Evolutionary conservation across 2,329 filamentous ascomycete species (phyloP).

Genomic region (Cyanodermella asteris): DNA sequence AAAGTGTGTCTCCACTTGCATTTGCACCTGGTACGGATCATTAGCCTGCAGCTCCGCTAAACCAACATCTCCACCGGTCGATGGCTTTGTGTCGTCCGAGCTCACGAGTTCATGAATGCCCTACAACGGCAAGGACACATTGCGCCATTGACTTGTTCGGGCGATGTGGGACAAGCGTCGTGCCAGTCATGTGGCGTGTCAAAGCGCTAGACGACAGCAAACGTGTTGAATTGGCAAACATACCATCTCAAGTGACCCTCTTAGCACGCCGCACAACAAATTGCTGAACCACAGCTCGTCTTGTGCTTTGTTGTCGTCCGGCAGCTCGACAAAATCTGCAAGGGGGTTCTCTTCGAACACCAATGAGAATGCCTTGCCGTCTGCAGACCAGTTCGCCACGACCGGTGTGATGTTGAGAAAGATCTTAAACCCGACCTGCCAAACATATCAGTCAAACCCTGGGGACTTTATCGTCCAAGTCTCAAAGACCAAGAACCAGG

Average conservation of each 20-base stretch:
- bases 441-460: conserved; percentile 1
- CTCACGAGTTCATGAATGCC: too few species aligned
- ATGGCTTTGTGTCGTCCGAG: too few species aligned
- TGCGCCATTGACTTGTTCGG: too few species aligned
- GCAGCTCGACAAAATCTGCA: conserved; percentile 91
- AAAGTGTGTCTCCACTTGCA: conserved; percentile 95
- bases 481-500: not conserved
- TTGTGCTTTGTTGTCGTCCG: conserved; percentile 84
- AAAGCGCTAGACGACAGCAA: too few species aligned
- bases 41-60: too few species aligned
- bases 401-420: conserved; percentile 92
- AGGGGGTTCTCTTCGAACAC: conserved; percentile 94
- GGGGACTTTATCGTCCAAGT: not conserved
- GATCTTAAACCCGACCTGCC: conserved; percentile 90
- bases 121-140: too few species aligned
- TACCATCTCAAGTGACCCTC: conserved; percentile 91
- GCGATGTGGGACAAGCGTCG: too few species aligned
- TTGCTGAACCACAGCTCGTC: conserved; percentile 98
- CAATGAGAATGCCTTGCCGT: conserved; percentile 89
- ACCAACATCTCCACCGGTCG: too few species aligned
- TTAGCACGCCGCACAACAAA: conserved; percentile 78
- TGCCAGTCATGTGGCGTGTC: too few species aligned
- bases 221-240: too few species aligned
- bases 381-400: conserved; percentile 85
- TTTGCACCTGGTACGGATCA: conserved; percentile 49